Evolutionary conservation across 2,329 filamentous ascomycete species (phyloP), one percentile per base, ranked within the genome.

Genomic region (Conoideocrella luteorostrata): DNA sequence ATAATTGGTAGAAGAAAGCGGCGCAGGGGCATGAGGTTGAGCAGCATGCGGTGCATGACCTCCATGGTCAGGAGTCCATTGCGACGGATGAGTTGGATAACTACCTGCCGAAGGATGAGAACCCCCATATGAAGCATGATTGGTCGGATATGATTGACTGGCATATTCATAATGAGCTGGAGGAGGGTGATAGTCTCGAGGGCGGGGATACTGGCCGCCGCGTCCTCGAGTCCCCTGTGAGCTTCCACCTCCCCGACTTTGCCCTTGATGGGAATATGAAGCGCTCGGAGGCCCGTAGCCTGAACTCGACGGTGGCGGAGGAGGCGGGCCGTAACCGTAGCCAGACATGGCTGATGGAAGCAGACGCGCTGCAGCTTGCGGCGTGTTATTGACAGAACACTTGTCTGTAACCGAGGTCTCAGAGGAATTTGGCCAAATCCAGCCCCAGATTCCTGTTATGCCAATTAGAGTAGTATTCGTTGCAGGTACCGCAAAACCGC

Each of bases 1-100:
- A 53, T 80, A 80, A 53, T 75, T 76, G 47, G 71, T 66, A 24
- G 72, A 62, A 39, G 75, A 68, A 26, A 80, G 61, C 22, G 74
- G 71, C 43, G 67, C 57, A 32, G 69, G 67, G 34, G 65, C 61
- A 53, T 76, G 74, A 26, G 68, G 58, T 20, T 70, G 64, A n/a
- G 62, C 58, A 49, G 67, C 64, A 41, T 66, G 65, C 24, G 64
- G 60, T 7, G 57, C 45, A 44, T 64, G 58, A 23, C 50, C 50
- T 34, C 55, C 58, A 40, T 65, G 65, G 13, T 71, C 66, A 24
- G 62, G 59, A 18, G 60, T 52, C 66, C 67, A 70, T 52, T 71
- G 69, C 39, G 67, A 63, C 37, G 62, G 62, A 35, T 60, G 61
- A 28, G 65, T 53, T 22, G 57, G 58, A 50, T 72, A 73, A 34